Conservation (phyloP, 2,329 filamentous ascomycete genomes). For the Penicillium sp. region DNA sequence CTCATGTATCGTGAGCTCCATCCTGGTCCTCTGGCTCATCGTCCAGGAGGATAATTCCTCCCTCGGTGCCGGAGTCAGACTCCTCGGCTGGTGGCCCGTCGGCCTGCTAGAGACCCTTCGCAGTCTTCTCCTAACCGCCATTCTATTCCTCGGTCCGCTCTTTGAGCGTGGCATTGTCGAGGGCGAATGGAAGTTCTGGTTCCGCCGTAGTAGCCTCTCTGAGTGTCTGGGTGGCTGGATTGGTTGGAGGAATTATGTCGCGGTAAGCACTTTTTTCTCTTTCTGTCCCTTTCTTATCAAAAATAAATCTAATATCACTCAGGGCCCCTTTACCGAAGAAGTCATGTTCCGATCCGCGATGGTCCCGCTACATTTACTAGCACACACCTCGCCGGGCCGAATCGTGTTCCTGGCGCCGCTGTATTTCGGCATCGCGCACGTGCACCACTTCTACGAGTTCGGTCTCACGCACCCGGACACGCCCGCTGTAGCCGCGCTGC, state of each 20-base stretch:
- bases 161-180: constrained; percentile 77
- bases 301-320: not conserved
- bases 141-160: constrained; percentile 80
- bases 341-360: constrained; percentile 87
- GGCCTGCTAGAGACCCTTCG: constrained; percentile 62
- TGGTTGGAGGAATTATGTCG: constrained; percentile 81
- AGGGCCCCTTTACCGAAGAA: constrained; percentile 90
- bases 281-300: not conserved
- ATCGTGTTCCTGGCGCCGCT: constrained; percentile 81
- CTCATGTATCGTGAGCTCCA: constrained; percentile 68
- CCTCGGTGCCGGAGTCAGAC: constrained; percentile 58
- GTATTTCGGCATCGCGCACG: constrained; percentile 87
- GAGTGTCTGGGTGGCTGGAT: constrained; percentile 70
- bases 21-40: constrained; percentile 66
- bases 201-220: constrained; percentile 55
- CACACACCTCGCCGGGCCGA: constrained; percentile 53
- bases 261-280: constrained; percentile 55
- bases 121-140: constrained; percentile 66
- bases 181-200: constrained; percentile 65
- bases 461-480: constrained; percentile 73
- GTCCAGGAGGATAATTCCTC: constrained; percentile 52
- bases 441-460: constrained; percentile 97
- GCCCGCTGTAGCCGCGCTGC: constrained; percentile 59
- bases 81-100: constrained; percentile 79
- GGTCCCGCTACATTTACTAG: constrained; percentile 75